Evolutionary conservation across 352 stramenopile species (phyloP).

Genomic region (Pythium vanterpoolii): DNA sequence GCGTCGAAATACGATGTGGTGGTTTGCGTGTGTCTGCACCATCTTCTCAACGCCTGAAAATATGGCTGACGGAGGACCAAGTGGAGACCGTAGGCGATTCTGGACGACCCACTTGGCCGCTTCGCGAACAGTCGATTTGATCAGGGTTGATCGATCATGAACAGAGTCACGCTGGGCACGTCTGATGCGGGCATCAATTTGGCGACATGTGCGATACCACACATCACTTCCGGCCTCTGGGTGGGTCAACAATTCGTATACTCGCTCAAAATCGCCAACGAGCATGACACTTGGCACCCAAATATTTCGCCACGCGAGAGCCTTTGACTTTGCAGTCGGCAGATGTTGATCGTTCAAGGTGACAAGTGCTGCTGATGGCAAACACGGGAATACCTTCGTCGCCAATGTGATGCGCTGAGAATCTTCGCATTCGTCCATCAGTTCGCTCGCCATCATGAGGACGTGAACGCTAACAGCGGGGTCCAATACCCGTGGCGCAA

Average conservation of each 20-base stretch:
- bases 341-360: background rate
- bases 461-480: background rate
- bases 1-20: slow-evolving; percentile 13
- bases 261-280: slow-evolving; percentile 22
- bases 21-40: slow-evolving; percentile 29
- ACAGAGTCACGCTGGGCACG: background rate
- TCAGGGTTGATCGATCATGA: slow-evolving; percentile 3
- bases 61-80: slow-evolving; percentile 67
- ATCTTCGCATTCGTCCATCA: slow-evolving; percentile 7
- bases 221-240: slow-evolving; percentile 5
- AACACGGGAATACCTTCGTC: background rate
- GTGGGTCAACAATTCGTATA: slow-evolving; percentile 17
- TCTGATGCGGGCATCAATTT: slow-evolving; percentile 14
- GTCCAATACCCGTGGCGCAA: background rate
- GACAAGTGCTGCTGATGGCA: background rate
- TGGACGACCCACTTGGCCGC: slow-evolving; percentile 68
- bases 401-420: background rate
- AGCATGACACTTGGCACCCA: slow-evolving; percentile 14
- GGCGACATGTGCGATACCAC: slow-evolving; percentile 19
- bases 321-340: background rate
- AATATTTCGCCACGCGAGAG: slow-evolving; percentile 1
- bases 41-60: slow-evolving; percentile 77
- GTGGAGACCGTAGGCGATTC: slow-evolving; percentile 68
- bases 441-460: background rate
- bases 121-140: slow-evolving; percentile 32